These are phyloP conservation scores for Magnolia officinalis DNA, from an alignment of 164 flowering plant genomes.

Conservation along the genomic window DNA sequence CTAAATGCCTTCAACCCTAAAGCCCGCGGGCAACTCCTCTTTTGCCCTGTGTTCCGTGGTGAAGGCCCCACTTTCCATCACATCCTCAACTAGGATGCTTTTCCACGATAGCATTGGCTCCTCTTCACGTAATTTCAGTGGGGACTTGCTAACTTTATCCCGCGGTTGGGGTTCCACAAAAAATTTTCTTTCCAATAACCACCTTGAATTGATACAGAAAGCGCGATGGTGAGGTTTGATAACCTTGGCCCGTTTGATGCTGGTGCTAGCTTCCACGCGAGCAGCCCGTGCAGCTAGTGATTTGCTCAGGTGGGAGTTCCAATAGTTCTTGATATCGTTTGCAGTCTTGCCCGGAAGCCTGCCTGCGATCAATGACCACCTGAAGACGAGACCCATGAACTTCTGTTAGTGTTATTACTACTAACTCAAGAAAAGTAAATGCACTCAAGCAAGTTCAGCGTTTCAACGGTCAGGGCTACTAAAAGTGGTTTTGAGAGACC, in stretches of 20 bases:
- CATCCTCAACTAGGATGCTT: neutral
- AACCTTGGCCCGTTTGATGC: neutral
- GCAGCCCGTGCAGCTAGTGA: neutral
- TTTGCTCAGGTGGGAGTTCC: slow-evolving; percentile 1
- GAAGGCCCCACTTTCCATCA: neutral
- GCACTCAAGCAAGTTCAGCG: too few relatives aligned
- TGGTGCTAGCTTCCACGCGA: neutral
- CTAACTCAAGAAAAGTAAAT: too few relatives aligned
- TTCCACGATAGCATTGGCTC: neutral
- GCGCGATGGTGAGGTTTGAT: slow-evolving; percentile 12
- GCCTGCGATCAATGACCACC: slow-evolving; percentile 21
- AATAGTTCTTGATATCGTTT: slow-evolving; percentile 16
- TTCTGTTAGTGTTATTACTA: too few relatives aligned
- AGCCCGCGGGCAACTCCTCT: neutral
- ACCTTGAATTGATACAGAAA: slow-evolving; percentile 4
- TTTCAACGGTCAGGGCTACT: too few relatives aligned
- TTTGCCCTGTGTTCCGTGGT: too few relatives aligned
- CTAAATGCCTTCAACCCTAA: neutral
- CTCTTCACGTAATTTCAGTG: neutral
- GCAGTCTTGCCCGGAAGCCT: slow-evolving; percentile 19
- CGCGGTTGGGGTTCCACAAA: neutral
- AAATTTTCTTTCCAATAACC: neutral
- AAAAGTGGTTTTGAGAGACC: too few relatives aligned
- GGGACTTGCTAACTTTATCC: neutral
- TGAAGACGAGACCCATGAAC: neutral